A percentile compares a stretch with the other conserved stretches of the same genome.
These are phyloP conservation scores for Aspergillus sp. DNA, from an alignment of 2,329 filamentous ascomycete genomes.

Conservation along the genomic window DNA sequence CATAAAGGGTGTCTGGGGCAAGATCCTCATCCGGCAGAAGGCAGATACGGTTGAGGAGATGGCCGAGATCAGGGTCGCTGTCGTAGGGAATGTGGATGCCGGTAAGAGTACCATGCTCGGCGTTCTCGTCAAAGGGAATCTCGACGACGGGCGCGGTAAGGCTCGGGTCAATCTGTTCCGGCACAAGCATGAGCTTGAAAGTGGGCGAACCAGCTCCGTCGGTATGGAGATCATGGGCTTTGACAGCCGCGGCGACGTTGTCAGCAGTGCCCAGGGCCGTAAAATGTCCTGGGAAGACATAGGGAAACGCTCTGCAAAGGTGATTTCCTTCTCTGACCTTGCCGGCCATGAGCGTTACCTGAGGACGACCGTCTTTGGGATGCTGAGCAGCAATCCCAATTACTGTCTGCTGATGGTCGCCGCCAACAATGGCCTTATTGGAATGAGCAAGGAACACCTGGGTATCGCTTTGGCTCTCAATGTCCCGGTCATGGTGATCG, in stretches of 20 bases:
- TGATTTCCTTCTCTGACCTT: slow-evolving; percentile 91
- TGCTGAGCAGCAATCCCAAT: slow-evolving; percentile 89
- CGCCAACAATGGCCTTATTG: slow-evolving; percentile 91
- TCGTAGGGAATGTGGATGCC: slow-evolving; percentile 95
- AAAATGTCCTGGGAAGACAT: slow-evolving; percentile 97
- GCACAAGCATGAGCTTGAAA: slow-evolving; percentile 97
- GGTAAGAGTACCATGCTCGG: slow-evolving; percentile 95
- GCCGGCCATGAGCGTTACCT: slow-evolving; percentile 94
- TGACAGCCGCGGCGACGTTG: slow-evolving; percentile 72
- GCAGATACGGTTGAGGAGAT: slow-evolving; percentile 72
- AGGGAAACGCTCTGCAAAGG: slow-evolving; percentile 84
- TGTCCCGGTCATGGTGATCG: slow-evolving; percentile 93
- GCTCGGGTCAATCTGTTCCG: slow-evolving; percentile 92
- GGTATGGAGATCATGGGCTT: slow-evolving; percentile 99
- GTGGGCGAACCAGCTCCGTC: slow-evolving; percentile 87
- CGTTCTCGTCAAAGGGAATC: slow-evolving; percentile 86
- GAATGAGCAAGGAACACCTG: slow-evolving; percentile 97
- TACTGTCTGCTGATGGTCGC: slow-evolving; percentile 98
- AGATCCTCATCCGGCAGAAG: slow-evolving; percentile 68
- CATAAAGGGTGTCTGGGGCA: slow-evolving; percentile 70
- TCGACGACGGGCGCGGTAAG: slow-evolving; percentile 89
- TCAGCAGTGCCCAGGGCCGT: slow-evolving; percentile 73
- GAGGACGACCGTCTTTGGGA: slow-evolving; percentile 89
- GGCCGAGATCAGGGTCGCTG: slow-evolving; percentile 91
- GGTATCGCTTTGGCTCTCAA: slow-evolving; percentile 91